Evolutionary conservation across 192 early-diverging fungal genomes (phyloP), one percentile per base, ranked within the genome.

Genomic region (Phycomyces blakesleeanus): DNA sequence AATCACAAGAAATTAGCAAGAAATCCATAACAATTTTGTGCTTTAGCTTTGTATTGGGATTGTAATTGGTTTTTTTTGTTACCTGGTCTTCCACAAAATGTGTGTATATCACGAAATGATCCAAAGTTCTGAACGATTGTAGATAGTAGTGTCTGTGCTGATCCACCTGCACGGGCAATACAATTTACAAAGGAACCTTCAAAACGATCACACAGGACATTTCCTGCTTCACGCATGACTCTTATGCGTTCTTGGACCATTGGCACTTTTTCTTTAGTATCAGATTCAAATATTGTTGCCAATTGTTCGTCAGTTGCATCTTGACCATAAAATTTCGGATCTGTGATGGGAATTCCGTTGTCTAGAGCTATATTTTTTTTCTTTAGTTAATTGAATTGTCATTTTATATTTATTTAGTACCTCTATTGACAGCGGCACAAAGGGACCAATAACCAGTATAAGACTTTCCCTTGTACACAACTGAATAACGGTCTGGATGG

Each of bases 381-480:
- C 12, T 49, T 40, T 38, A 44, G 34, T 20, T 40, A 59, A 49
- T 49, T n/a, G 3, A 14, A 49, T 14, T 49, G 25, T 5, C 5
- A 4, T 21, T 53, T 24, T 8, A 4, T 3, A 11, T 25, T 54
- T 12, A 25, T 54, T 21, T 38, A 62, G 16, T 74, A 81, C 82
- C 82, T 69, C 88, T 72, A 68, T 91, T 87, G 59, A 94, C 78
- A 3, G 85, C 81, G 0, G 92, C 92, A 34, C 87, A 88, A 37
- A 94, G 68, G 0, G 89, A 83, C 92, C 92, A 93, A 70, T 94
- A 94, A 1, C 92, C 92, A 21, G 78, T 83, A 69, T 91, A 89
- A 12, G 67, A 49, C 14, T 54, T 51, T 16, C 79, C 86, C 37
- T 87, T 67, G 38, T 82, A 81, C 0, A 66, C 59, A 12, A 94